phyloP scores from a whole-genome alignment of 768 basidiomycete species.

The Tulasnella sp. region DNA sequence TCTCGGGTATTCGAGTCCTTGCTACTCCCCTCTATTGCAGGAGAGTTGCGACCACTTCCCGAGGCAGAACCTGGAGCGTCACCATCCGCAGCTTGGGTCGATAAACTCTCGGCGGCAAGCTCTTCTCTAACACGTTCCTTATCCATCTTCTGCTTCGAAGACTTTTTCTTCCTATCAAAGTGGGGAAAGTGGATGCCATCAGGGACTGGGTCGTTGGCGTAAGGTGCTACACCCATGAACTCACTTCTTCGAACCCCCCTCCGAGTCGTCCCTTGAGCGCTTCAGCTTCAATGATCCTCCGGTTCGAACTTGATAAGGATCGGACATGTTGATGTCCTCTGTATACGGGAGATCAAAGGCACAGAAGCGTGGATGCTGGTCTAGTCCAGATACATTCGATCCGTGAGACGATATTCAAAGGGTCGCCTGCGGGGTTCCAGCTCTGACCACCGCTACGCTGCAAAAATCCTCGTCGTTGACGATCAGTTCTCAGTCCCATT shows the following conservation, averaged over 20 bases:
- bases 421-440: not conserved
- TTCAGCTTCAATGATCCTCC: conserved; percentile 87
- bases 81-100: not conserved
- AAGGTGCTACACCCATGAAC: conserved; percentile 19
- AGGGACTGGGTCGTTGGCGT: not conserved
- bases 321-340: not conserved
- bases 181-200: not conserved
- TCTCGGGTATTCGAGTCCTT: conserved; percentile 23
- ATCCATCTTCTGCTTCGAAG: conserved; percentile 48
- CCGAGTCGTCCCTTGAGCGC: conserved; percentile 42
- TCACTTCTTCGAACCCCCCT: conserved; percentile 76
- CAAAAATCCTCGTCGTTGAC: not conserved
- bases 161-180: conserved; percentile 67
- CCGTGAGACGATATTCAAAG: not conserved
- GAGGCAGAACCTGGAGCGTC: conserved; percentile 32
- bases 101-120: not conserved
- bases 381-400: not conserved
- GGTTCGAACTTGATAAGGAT: conserved; percentile 61
- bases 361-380: not conserved
- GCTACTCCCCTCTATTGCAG: conserved; percentile 35
- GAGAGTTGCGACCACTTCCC: conserved; percentile 51
- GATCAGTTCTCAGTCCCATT: not conserved
- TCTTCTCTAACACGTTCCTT: conserved; percentile 28
- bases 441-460: too few species aligned
- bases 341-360: too few species aligned